Evolutionary conservation across 768 basidiomycete genomes (phyloP), one percentile per base, ranked within the genome.

Genomic region (Pisolithus tinctorius): DNA sequence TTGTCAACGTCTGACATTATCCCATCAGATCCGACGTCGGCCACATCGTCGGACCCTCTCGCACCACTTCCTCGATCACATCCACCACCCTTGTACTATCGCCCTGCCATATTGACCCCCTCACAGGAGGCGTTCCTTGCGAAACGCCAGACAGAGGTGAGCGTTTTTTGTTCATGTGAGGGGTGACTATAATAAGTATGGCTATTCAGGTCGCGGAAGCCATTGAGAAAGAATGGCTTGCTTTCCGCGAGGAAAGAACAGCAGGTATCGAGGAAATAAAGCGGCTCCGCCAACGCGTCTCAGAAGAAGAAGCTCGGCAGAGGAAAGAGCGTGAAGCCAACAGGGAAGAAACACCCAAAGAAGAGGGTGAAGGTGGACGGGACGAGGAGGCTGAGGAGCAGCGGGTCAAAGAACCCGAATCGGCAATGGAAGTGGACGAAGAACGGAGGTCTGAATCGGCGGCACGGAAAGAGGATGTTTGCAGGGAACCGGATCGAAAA

Each of bases 51-150:
- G 23, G 66, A 70, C 44, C 69, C 64, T 13, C 73, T 84, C 41
- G 69, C 74, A 6, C 72, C 73, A 9, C 74, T 77, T 1, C 76
- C 78, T 27, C 76, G 85, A 49, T 72, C 83, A 36, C 85, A 89
- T 53, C 88, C 86, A 7, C 83, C 88, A 20, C 85, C 88, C 4
- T 59, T 91, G 14, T 89, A 84, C 59, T 92, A 88, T 59, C 79
- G 88, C 45, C 88, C 88, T 30, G 79, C 77, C 31, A 69, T 84
- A 50, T 75, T 91, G 20, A 78, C 80, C 0, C 75, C 84, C 20
- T 74, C 78, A 16, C 88, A 92, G 68, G 84, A 86, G 65, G 71
- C 76, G 4, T 88, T 88, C 57, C 60, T 91, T 10, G 63, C 66
- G 45, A 74, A 72, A 48, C 74, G 86, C 46, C 87, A 83, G 68